These are phyloP conservation scores for Candida easanensis DNA, from an alignment of 805 yeast species.

Conservation along the genomic window DNA sequence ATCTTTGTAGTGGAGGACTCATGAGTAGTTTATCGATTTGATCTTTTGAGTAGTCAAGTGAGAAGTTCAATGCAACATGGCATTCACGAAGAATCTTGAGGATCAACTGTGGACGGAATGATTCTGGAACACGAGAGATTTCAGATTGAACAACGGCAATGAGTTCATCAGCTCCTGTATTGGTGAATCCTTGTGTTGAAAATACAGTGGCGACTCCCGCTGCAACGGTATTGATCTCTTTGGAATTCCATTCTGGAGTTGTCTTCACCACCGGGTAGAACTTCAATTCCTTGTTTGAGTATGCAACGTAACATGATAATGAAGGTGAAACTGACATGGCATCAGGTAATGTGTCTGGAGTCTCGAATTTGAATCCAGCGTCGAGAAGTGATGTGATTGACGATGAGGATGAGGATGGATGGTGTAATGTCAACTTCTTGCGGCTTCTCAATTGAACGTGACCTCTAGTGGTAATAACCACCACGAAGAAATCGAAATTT, in stretches of 20 bases:
- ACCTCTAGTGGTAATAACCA: conserved; percentile 43
- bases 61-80: conserved; percentile 72
- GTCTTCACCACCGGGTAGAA: conserved; percentile 10
- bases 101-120: conserved; percentile 33
- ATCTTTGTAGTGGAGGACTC: conserved; percentile 73
- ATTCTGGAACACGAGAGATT: conserved; percentile 29
- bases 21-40: conserved; percentile 73
- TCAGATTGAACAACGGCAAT: conserved; percentile 53
- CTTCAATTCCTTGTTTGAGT: conserved; percentile 25
- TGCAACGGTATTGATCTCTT: conserved; percentile 35
- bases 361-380: conserved; percentile 51
- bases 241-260: conserved; percentile 5
- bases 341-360: conserved; percentile 31
- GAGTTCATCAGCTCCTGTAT: conserved; percentile 67
- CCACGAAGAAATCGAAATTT: conserved; percentile 38
- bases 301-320: conserved; percentile 38
- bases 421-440: conserved; percentile 24
- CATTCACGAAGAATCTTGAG: conserved; percentile 56
- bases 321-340: conserved; percentile 49
- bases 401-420: conserved; percentile 32
- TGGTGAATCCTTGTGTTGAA: conserved; percentile 68
- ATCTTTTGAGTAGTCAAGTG: conserved; percentile 67
- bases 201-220: conserved; percentile 65
- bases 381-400: conserved; percentile 45
- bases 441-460: conserved; percentile 44